Base-by-base conservation (phyloP, 139 green algal species). In the Picochlorum sp. region DNA sequence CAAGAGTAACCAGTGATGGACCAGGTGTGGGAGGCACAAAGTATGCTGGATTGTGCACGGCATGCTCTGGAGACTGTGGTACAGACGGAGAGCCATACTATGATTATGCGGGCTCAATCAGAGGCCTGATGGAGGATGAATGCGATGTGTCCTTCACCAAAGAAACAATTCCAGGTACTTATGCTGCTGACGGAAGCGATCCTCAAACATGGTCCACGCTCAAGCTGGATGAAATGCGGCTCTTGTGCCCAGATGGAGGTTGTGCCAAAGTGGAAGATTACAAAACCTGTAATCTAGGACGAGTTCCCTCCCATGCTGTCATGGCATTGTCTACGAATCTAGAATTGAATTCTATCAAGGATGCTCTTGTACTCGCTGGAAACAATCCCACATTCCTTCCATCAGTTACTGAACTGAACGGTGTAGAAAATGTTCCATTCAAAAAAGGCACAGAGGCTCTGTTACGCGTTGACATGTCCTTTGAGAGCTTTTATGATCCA, bases 141-240 rank as follows among this genome's bases (percentile, higher is more conserved):
- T 59, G 74, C 25, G 75, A 82, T 35, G 74, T 82, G 5, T 74
- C 74, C 9, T 82, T 82, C 63, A 66, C 73, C 33, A 74, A 73
- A 59, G 50, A 72, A 8, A 26, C 56, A n/a, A 69, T 51, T 10
- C 22, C 40, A 2, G 33, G 30, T 4, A 57, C 65, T 31, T 68
- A 67, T 8, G 37, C 64, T 7, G 9, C 12, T 5, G 64, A 70
- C 29, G 64, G 64, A 18, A 43, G 13, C 13, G 22, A 36, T 9
- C 49, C 58, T 13, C 28, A 33, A 20, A 0, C 16, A 62, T 72
- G 64, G 64, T 24, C 57, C 28, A 70, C 33, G 33, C 9, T 45
- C 16, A 45, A 45, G 40, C 51, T 65, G 63, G 56, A 32, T 20
- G 56, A 67, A 18, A 14, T 72, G 14, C 33, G 44, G 1, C 58